These are phyloP conservation scores for Cladochytrium replicatum DNA, from an alignment of 192 early-diverging fungal species.

Conservation along the genomic window DNA sequence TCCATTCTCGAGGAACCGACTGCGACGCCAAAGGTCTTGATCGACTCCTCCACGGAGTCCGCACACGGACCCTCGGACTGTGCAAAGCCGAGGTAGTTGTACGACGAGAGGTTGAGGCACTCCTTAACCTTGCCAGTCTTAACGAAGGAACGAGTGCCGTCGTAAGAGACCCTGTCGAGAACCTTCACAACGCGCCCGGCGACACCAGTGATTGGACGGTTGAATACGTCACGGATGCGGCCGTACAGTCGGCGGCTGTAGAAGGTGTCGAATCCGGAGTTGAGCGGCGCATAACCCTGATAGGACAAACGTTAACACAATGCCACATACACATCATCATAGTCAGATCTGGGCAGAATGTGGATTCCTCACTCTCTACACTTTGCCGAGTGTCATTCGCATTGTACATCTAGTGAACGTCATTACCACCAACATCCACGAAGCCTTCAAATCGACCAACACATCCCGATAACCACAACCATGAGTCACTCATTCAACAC, in stretches of 20 bases:
- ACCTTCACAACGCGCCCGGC: constrained; percentile 79
- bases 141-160: constrained; percentile 36
- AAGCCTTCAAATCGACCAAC: too few species aligned
- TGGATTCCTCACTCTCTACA: too few species aligned
- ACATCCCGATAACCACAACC: too few species aligned
- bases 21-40: constrained; percentile 63
- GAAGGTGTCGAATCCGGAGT: constrained; percentile 94
- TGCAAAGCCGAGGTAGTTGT: constrained; percentile 98
- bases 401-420: background rate
- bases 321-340: too few species aligned
- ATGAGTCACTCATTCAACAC: too few species aligned
- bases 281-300: constrained; percentile 84
- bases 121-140: constrained; percentile 72
- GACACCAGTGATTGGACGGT: constrained; percentile 86
- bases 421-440: too few species aligned
- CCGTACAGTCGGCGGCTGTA: constrained; percentile 82
- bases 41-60: constrained; percentile 74
- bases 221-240: constrained; percentile 87
- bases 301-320: background rate
- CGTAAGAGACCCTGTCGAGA: constrained; percentile 73
- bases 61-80: constrained; percentile 88
- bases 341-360: too few species aligned
- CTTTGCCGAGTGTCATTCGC: too few species aligned
- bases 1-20: constrained; percentile 60
- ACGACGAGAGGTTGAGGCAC: constrained; percentile 86